Percentiles rank a stretch among this genome's conserved stretches.
These are phyloP conservation scores for Paraurostyla sp. DNA, from an alignment of 73 alveolate species.

Conservation along the genomic window DNA sequence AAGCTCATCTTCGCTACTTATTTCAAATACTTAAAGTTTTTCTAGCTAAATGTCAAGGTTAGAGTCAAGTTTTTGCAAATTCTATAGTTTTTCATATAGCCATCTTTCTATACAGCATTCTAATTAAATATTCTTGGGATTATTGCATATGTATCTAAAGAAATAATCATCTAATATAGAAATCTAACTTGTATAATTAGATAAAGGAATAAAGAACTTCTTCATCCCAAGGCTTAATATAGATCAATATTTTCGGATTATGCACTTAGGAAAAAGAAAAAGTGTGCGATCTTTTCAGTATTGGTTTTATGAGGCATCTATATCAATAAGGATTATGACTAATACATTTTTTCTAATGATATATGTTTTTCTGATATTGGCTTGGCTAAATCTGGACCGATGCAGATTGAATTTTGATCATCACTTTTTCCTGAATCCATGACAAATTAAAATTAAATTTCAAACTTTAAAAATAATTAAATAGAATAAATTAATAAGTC, in stretches of 20 bases:
- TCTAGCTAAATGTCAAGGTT: not conserved
- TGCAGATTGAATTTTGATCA: too few species aligned
- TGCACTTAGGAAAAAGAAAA: not conserved
- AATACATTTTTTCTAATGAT: not conserved
- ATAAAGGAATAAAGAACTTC: constrained; percentile 33
- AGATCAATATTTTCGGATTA: constrained; percentile 14
- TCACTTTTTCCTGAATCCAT: too few species aligned
- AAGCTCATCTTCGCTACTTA: not conserved
- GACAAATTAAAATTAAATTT: too few species aligned
- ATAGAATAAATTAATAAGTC: not conserved
- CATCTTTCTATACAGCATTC: not conserved
- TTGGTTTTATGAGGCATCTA: not conserved
- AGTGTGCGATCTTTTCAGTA: not conserved
- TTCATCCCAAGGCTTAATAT: constrained; percentile 60
- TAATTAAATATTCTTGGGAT: not conserved
- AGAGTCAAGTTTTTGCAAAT: not conserved
- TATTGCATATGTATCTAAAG: not conserved
- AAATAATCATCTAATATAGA: not conserved
- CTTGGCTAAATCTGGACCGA: too few species aligned
- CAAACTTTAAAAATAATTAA: not conserved
- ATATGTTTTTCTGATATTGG: too few species aligned
- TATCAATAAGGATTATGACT: not conserved
- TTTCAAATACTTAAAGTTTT: not conserved
- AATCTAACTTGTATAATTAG: not conserved
- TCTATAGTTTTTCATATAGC: not conserved